phyloP scores from a whole-genome alignment of 2,329 filamentous ascomycete genomes.

The Penicillium sp. region DNA sequence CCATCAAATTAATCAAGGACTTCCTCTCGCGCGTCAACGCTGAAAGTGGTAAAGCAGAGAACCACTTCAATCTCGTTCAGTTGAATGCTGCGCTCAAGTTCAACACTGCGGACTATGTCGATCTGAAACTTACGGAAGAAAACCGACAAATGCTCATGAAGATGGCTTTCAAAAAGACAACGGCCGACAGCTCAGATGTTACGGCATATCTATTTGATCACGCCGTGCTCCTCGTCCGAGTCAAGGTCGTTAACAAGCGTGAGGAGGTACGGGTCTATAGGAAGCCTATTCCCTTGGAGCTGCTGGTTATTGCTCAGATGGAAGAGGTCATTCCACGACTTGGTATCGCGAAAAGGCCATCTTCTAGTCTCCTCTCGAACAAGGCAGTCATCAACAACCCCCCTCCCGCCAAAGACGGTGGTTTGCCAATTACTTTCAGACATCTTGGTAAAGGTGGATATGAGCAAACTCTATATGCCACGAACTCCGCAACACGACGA shows the following conservation, averaged over 20 bases:
- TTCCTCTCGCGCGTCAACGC: slow-evolving; percentile 86
- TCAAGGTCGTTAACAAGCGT: slow-evolving; percentile 87
- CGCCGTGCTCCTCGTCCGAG: slow-evolving; percentile 84
- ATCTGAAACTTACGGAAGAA: slow-evolving; percentile 91
- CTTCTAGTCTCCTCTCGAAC: slow-evolving; percentile 75
- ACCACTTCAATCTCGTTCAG: slow-evolving; percentile 91
- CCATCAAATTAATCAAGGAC: slow-evolving; percentile 81
- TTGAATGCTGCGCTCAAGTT: slow-evolving; percentile 92
- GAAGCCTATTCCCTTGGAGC: slow-evolving; percentile 89
- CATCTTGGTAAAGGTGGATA: slow-evolving; percentile 96
- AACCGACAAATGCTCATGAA: slow-evolving; percentile 93
- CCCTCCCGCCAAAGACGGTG: slow-evolving; percentile 64
- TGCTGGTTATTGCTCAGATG: slow-evolving; percentile 94
- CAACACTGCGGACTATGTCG: slow-evolving; percentile 83
- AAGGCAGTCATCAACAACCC: slow-evolving; percentile 54
- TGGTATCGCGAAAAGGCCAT: slow-evolving; percentile 80
- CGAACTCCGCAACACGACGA: slow-evolving; percentile 80
- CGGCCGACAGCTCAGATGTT: slow-evolving; percentile 84
- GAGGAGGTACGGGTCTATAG: slow-evolving; percentile 96
- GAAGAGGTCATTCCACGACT: slow-evolving; percentile 85
- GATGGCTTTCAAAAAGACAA: slow-evolving; percentile 87
- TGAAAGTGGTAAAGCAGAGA: slow-evolving; percentile 95
- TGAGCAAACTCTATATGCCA: slow-evolving; percentile 84
- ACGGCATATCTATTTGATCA: slow-evolving; percentile 97
- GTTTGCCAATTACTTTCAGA: slow-evolving; percentile 90